Evolutionary conservation across 352 stramenopile genomes (phyloP), one percentile per base, ranked within the genome.

Genomic region (Globisporangium radiosum): DNA sequence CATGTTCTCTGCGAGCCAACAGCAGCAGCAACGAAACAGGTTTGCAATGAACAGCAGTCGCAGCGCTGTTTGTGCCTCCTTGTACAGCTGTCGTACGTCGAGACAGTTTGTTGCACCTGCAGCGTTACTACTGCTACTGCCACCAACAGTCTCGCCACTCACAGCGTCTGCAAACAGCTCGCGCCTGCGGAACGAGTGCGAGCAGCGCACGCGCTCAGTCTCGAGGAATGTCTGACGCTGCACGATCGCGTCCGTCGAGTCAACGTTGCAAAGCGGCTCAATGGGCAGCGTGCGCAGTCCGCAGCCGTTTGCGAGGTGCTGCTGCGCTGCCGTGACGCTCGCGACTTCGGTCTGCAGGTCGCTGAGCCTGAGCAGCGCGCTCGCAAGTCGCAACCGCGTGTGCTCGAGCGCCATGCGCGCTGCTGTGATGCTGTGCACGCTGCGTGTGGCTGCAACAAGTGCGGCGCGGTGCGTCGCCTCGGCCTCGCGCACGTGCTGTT

Each of bases 1-100:
- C 67, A 86, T 68, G 47, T 87, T 86, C 43, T 90, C 80, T 1
- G 57, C 74, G 0, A 90, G 63, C 76, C 76, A 90, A 54, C 70
- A 90, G 58, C 70, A 87, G 47, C 76, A 85, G 0, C 57, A 73
- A 1, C 80, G 76, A 14, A 90, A 75, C 14, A 87, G 56, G 56
- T 87, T 87, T 13, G 59, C 53, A n/a, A 88, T 40, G 8, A 90
- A 78, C 11, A 90, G 66, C 2, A 52, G 48, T n/a, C 76, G 72
- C 40, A 90, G 44, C n/a, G 74, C 68, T 1, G 33, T 36, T 0
- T 64, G 67, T 4, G 76, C 65, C 33, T 71, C 54, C 39, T 69
- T 78, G 58, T 87, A 71, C 1, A 86, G 60, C 5, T 58, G 56
- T 17, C 70, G 65, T 19, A 73, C 17, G 14, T 56, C 61, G 47